Evolutionary conservation across 371 early-diverging fungal genomes (phyloP).

Genomic region (Mucor lusitanicus): DNA sequence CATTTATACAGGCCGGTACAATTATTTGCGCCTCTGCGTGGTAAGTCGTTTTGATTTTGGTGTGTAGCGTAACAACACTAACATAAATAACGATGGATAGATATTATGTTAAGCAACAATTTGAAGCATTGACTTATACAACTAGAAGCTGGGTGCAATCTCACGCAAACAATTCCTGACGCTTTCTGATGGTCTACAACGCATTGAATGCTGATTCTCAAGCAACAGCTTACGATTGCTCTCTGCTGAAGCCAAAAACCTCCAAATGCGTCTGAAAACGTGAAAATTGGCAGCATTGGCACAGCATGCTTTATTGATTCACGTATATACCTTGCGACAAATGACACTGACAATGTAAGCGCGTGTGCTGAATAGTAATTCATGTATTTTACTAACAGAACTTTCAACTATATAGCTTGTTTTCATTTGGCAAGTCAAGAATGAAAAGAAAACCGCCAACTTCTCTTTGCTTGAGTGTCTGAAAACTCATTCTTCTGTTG

Average conservation of each 20-base stretch:
- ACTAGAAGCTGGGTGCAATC: constrained; percentile 52
- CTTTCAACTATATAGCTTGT: constrained; percentile 42
- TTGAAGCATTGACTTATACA: constrained; percentile 52
- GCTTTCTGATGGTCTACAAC: constrained; percentile 59
- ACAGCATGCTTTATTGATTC: constrained; percentile 65
- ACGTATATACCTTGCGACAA: constrained; percentile 69
- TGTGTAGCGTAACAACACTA: background rate
- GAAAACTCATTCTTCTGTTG: constrained; percentile 65
- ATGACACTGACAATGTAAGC: constrained; percentile 68
- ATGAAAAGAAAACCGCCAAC: constrained; percentile 38
- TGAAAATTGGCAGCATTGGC: constrained; percentile 72
- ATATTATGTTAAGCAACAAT: constrained; percentile 58
- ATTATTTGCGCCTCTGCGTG: constrained; percentile 55
- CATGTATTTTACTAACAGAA: background rate
- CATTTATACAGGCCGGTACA: constrained; percentile 60
- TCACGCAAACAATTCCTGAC: constrained; percentile 54
- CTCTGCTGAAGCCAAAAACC: constrained; percentile 63
- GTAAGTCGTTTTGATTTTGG: constrained; percentile 25
- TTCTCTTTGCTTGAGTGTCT: constrained; percentile 60
- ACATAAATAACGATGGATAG: constrained; percentile 37
- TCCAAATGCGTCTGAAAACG: constrained; percentile 67
- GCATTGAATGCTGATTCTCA: constrained; percentile 74
- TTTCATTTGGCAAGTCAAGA: constrained; percentile 65
- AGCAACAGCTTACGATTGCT: constrained; percentile 69
- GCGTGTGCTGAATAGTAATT: background rate